phyloP scores from a whole-genome alignment of 2,329 filamentous ascomycete genomes.

The Tolypocladium endophyticum region DNA sequence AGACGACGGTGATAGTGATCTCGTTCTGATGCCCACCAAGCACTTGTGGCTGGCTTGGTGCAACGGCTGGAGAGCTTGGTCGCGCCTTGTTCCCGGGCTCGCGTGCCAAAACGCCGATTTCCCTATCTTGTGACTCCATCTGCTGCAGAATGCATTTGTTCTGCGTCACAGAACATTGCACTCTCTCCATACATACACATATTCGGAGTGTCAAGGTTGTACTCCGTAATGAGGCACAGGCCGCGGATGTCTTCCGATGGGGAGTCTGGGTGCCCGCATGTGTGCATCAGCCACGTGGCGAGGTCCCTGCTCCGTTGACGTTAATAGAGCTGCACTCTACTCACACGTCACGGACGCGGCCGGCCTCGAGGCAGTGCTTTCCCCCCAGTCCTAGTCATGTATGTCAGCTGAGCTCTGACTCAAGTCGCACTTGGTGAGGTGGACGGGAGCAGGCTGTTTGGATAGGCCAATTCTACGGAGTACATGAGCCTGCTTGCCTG shows the following conservation, averaged over 20 bases:
- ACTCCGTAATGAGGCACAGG: not conserved
- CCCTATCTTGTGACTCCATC: not conserved
- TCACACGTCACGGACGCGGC: not conserved
- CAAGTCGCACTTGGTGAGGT: not conserved
- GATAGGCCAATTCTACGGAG: not conserved
- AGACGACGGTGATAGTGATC: not conserved
- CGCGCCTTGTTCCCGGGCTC: not conserved
- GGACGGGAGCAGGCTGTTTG: not conserved
- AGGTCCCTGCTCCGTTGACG: constrained; percentile 1
- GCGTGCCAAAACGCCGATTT: not conserved
- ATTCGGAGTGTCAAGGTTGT: not conserved
- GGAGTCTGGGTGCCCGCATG: not conserved
- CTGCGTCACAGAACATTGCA: not conserved
- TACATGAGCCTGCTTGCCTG: not conserved
- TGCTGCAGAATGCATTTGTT: not conserved
- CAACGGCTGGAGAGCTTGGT: not conserved
- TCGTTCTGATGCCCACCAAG: not conserved
- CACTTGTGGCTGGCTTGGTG: not conserved
- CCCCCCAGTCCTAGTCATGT: not conserved
- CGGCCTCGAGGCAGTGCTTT: not conserved
- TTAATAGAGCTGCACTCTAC: not conserved
- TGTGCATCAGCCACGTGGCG: constrained; percentile 3
- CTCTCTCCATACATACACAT: not conserved
- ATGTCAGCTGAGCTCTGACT: not conserved
- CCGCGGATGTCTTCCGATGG: not conserved